Base-by-base conservation (phyloP, 2,329 filamentous ascomycete genomes). In the Botrytis deweyae region DNA sequence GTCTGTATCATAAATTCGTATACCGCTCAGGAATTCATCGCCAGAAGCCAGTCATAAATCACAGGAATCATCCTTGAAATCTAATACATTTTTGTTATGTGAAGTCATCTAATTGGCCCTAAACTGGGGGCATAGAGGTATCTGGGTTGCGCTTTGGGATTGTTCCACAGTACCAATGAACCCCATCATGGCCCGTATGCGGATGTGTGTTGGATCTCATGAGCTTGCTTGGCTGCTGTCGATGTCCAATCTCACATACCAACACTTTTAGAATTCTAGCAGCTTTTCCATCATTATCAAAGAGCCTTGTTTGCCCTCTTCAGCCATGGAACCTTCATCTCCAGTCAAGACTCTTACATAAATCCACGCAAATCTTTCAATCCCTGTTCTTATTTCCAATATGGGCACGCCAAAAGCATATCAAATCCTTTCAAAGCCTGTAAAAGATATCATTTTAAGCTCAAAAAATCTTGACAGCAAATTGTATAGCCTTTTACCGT, bases 391-490 rank as follows among this genome's bases (percentile, higher is more conserved):
- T 14, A 14, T 55, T 55, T 55, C 25, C 4, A 55, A 14, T 55
- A 7, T n/a, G 5, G 49, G 12, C 16, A n/a, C 12, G 5, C 12
- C 12, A 55, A 55, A 52, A n/a, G 49, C 25, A n/a, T 0, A n/a
- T 55, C 12, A 16, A 7, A n/a, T 16, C 16, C 25, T 55, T n/a
- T 16, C 12, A 7, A 14, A 52, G 25, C 12, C 49, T 52, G 25
- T n/a, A n/a, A 52, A 55, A n/a, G 10, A n/a, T 3, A 16, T n/a
- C 49, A 14, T n/a, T 6, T n/a, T 25, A 5, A 14, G 12, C 22
- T 5, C 25, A n/a, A 14, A n/a, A 14, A n/a, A 2, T n/a, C 4
- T 14, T 14, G 2, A n/a, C 1, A 3, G 49, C 4, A 14, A n/a
- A n/a, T 14, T 20, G 10, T 14, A n/a, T 52, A 14, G 25, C 49